These are phyloP conservation scores for Protomyces pachydermus DNA, from an alignment of 1,139 yeast genomes.

Conservation along the genomic window DNA sequence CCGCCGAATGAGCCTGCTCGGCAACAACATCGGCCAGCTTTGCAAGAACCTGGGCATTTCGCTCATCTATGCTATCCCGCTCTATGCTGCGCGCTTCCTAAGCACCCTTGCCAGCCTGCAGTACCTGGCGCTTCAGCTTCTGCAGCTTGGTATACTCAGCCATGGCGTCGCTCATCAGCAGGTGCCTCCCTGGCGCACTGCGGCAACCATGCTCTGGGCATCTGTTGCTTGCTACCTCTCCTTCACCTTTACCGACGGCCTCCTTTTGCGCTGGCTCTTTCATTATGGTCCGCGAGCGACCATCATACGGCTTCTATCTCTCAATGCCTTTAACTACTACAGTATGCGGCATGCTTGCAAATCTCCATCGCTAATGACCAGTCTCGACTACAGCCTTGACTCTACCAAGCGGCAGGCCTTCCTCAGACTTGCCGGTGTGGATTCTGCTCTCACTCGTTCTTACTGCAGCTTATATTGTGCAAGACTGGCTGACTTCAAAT, in stretches of 20 bases:
- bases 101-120: slow-evolving; percentile 14
- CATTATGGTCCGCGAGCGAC: slow-evolving; percentile 86
- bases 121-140: background rate
- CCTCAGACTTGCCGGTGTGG: slow-evolving; percentile 77
- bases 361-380: background rate
- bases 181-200: slow-evolving; percentile 3
- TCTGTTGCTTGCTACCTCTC: slow-evolving; percentile 79
- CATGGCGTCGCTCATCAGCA: background rate
- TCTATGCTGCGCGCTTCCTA: slow-evolving; percentile 15
- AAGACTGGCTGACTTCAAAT: slow-evolving; percentile 84
- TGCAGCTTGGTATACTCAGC: background rate
- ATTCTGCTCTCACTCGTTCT: slow-evolving; percentile 77
- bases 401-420: slow-evolving; percentile 36
- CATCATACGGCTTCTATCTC: slow-evolving; percentile 73
- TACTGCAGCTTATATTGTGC: slow-evolving; percentile 77
- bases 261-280: slow-evolving; percentile 85
- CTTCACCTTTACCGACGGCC: slow-evolving; percentile 77
- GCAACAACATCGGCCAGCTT: slow-evolving; percentile 19
- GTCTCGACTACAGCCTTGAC: background rate
- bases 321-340: slow-evolving; percentile 59
- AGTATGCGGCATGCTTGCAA: slow-evolving; percentile 34
- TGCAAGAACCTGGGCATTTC: slow-evolving; percentile 25
- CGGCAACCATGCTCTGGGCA: slow-evolving; percentile 47
- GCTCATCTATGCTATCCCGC: slow-evolving; percentile 13
- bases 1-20: slow-evolving; percentile 4